Conservation (phyloP, 2,329 filamentous ascomycete species). For the Rosellinia necatrix region DNA sequence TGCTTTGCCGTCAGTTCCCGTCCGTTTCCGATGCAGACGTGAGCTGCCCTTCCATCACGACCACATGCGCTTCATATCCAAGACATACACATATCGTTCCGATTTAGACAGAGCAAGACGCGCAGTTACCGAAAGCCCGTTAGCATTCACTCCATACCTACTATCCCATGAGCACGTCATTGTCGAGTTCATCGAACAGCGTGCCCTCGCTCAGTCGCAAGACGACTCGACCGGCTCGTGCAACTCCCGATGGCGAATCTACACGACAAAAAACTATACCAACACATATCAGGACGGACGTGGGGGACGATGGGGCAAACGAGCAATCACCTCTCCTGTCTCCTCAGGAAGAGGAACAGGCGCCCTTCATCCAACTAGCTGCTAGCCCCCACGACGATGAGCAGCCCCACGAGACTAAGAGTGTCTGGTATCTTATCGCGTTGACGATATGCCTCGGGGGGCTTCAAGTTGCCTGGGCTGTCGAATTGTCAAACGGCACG, state of each 20-base stretch:
- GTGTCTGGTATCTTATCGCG: conserved; percentile 81
- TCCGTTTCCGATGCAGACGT: background rate
- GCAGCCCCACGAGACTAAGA: conserved; percentile 70
- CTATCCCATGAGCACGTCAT: conserved; percentile 48
- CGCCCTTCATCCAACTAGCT: conserved; percentile 42
- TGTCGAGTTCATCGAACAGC: conserved; percentile 31
- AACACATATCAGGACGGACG: conserved; percentile 32
- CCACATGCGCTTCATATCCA: background rate
- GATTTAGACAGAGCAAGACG: background rate
- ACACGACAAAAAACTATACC: conserved; percentile 29
- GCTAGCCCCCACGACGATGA: conserved; percentile 46
- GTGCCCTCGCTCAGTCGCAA: conserved; percentile 38
- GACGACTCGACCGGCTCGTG: conserved; percentile 26
- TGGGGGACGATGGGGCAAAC: conserved; percentile 40
- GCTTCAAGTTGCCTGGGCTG: conserved; percentile 93
- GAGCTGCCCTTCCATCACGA: background rate
- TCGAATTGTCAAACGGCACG: conserved; percentile 91
- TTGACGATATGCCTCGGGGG: conserved; percentile 87
- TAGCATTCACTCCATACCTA: background rate
- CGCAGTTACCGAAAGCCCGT: background rate
- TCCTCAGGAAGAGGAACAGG: conserved; percentile 43
- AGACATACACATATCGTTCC: background rate
- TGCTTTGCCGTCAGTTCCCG: background rate
- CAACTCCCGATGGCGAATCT: conserved; percentile 22
- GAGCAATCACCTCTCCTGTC: conserved; percentile 58